Evolutionary conservation across 2,329 filamentous ascomycete species (phyloP), one percentile per base, ranked within the genome.

Genomic region (Stenocarpella maydis): DNA sequence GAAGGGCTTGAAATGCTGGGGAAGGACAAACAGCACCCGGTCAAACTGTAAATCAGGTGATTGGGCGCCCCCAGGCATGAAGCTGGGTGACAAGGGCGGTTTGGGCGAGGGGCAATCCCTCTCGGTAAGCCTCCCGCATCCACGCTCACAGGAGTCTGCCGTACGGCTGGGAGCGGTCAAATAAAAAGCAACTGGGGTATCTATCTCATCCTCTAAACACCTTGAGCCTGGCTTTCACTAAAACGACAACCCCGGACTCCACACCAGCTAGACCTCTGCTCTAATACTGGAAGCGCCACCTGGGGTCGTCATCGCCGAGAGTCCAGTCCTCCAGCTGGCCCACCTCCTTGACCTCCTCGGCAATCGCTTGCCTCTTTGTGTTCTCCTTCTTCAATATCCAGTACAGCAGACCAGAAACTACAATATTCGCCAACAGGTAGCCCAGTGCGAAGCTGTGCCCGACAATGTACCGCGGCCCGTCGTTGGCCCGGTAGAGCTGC

Each of bases 381-480:
- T 93, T 93, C 77, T 91, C 88, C 68, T 79, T 82, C 58, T 80
- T 84, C 71, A 92, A 76, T 1, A 87, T 77, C 70, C 80, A 78
- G 76, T 87, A 91, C 39, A 92, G 74, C 0, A 84, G 72, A 0
- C 77, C 75, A 0, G 87, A 87, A 0, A 91, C 85, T 0, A 83
- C 70, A 1, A 88, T 79, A 69, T 92, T 92, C 0, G 82, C 85
- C 1, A 86, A 75, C 3, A 92, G 78, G 75, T 93, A 93, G 0
- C 82, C 90, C 52, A 93, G 75, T 0, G 90, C 90, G 73, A 92
- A 86, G 0, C 86, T 85, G 76, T 93, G 91, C 0, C 91, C 91
- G 0, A 92, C 80, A 60, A 90, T 82, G 74, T 88, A 93, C 39
- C 88, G 81, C 1, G 91, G 91, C 0, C 84, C 86, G 34, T 88